Evolutionary conservation across 176 grass and related monocot genomes (phyloP), one percentile per base, ranked within the genome.

Genomic region (Carex kokanica): DNA sequence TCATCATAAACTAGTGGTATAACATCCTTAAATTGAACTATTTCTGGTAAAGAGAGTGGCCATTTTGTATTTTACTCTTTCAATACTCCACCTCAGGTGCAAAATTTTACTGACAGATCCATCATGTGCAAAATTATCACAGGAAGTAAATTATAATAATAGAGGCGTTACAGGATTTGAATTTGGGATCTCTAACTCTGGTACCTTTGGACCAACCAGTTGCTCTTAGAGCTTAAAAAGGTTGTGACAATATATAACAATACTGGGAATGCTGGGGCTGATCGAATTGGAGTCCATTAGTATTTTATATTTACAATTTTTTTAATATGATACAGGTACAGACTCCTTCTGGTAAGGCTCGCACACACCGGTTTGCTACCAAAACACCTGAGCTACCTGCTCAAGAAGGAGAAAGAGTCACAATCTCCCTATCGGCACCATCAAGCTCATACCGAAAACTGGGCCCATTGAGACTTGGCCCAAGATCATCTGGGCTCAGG

Each of bases 381-480:
- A 67, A 87, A 74, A 98, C 84, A 23, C 78, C 86, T 36, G 86
- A 93, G 41, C 89, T 98, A 66, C 95, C 95, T 85, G 95, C 92
- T 74, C 95, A 95, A 86, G 90, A 87, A 94, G 92, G 92, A 85
- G 91, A 98, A 88, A 88, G 95, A 90, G 90, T 98, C 32, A 98
- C 95, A 49, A 87, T 98, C 85, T 93, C 91, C 13, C 82, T 98
- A 75, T 91, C 92, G 17, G 91, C 91, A 34, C 92, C 92, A 83
- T 80, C 89, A 74, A 91, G 87, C 82, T 61, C 88, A 56, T 95
- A 93, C 80, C 88, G 83, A 25, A 75, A 90, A 87, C 92, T 93
- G 36, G 95, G 95, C 10, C 87, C 92, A 64, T 64, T 98, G 12
- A 93, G 86, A 82, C 88, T 95, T 67, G 64, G n/a, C n/a, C 63